Evolutionary conservation across 192 early-diverging fungal genomes (phyloP), one percentile per base, ranked within the genome.

Genomic region (Kickxella alabastrina): DNA sequence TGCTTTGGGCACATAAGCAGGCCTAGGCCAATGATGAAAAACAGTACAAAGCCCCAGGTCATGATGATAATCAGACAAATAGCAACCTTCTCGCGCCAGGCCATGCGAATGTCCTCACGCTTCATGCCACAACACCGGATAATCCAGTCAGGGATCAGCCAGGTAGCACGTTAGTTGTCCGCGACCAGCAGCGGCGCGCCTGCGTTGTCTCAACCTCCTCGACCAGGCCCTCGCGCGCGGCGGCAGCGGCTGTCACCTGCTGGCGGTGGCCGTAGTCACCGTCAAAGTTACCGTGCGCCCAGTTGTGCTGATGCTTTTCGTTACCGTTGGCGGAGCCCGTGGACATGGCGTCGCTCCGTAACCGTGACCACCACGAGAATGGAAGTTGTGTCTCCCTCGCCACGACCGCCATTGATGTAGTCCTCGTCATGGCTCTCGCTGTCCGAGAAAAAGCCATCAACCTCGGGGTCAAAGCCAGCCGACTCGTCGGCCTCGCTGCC

Each of bases 1-100:
- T 85, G 77, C 10, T 79, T 82, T 18, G 91, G 92, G 52, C 93
- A 97, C 61, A 97, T 85, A 3, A 93, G 29, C 44, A 82, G 71
- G 14, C 89, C 87, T 18, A 97, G 79, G 0, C 85, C 90, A 37
- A 91, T 79, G 54, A 97, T 91, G 61, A 92, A 87, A 68, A 97
- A 97, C 18, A 94, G 79, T 17, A 92, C 81, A 14, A 79, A 48
- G 3, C 62, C 83, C 32, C 89, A 93, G 54, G 91, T 68, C 8
- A 89, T 57, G 45, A 87, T 80, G 44, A 97, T 93, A 54, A 95
- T 62, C 36, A 91, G 57, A 65, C 90, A 92, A 15, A 97, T 77
- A 1, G 85, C 77, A 1, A 89, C 79, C 66, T 97, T 97, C 72
- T 97, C 94, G 40, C 93, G 78, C 92, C 91, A 97, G 10, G 93